Percentiles rank a stretch among this genome's conserved stretches.
Conservation (phyloP, 164 flowering plant genomes). For the Sedum album region DNA sequence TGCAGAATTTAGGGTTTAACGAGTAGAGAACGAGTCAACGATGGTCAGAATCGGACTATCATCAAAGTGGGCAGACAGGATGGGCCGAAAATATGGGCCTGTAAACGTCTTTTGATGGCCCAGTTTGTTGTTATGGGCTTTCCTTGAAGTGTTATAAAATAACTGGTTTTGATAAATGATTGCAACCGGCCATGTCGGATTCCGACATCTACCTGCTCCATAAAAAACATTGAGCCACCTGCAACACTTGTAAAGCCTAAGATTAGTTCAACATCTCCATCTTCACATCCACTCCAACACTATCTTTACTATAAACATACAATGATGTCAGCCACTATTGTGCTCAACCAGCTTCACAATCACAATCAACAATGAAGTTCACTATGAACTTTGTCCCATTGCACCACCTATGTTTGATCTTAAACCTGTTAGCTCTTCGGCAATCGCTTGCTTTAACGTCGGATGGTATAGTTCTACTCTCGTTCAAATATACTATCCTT, state of each 20-base stretch:
- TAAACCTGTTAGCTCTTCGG: conserved; percentile 7
- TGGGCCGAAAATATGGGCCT: no score
- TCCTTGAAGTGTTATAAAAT: no score
- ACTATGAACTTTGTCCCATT: no score
- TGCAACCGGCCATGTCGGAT: no score
- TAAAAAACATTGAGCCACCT: neutral
- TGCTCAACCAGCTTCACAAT: neutral
- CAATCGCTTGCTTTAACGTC: conserved; percentile 30
- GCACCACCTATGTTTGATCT: neutral
- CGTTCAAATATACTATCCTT: conserved; percentile 49
- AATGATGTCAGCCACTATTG: neutral
- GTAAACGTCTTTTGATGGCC: no score
- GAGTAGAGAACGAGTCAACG: neutral
- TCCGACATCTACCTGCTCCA: no score
- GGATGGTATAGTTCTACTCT: conserved; percentile 44
- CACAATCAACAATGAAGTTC: neutral
- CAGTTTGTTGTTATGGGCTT: no score
- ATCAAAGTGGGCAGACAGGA: no score
- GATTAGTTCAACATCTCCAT: neutral
- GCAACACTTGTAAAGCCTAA: neutral
- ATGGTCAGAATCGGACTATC: no score
- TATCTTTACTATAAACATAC: neutral
- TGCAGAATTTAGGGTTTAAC: neutral
- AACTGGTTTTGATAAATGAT: no score
- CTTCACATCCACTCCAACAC: neutral